Percentiles rank a stretch among this genome's conserved stretches.
These are phyloP conservation scores for Eucalyptus fibrosa DNA, from an alignment of 345 rosid species.

Conservation along the genomic window DNA sequence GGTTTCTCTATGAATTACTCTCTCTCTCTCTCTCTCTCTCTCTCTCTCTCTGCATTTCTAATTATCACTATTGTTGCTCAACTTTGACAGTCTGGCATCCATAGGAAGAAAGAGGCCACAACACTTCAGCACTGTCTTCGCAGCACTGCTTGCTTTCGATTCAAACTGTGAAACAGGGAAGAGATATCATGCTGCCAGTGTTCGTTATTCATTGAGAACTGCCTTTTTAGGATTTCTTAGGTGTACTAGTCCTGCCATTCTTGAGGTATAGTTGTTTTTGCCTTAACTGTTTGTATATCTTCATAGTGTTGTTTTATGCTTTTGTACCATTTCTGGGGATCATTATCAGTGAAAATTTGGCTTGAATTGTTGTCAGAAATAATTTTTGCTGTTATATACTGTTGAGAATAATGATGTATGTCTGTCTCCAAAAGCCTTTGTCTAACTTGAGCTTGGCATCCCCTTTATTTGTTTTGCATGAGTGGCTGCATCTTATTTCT, in stretches of 20 bases:
- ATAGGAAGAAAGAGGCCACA: conserved; percentile 79
- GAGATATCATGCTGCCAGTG: conserved; percentile 59
- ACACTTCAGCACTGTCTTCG: conserved; percentile 51
- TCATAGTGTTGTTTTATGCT: neutral
- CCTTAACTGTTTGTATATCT: neutral
- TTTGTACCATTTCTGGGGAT: neutral
- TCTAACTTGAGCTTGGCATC: neutral
- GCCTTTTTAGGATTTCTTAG: conserved; percentile 93
- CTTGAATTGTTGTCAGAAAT: neutral
- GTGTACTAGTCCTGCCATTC: conserved; percentile 50
- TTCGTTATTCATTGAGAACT: conserved; percentile 80
- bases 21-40: neutral
- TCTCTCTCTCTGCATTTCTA: neutral
- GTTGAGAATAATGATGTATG: neutral
- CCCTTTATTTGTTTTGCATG: neutral
- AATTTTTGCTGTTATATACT: neutral
- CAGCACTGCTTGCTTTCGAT: conserved; percentile 69
- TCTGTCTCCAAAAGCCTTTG: neutral
- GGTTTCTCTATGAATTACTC: neutral
- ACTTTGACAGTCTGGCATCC: conserved; percentile 74
- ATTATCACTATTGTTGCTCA: neutral
- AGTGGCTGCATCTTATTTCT: neutral
- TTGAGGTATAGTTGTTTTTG: conserved; percentile 41
- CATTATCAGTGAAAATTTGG: neutral
- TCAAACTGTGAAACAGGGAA: conserved; percentile 43